Base-by-base conservation (phyloP, 2,329 filamentous ascomycete genomes). In the Fusarium sp. region DNA sequence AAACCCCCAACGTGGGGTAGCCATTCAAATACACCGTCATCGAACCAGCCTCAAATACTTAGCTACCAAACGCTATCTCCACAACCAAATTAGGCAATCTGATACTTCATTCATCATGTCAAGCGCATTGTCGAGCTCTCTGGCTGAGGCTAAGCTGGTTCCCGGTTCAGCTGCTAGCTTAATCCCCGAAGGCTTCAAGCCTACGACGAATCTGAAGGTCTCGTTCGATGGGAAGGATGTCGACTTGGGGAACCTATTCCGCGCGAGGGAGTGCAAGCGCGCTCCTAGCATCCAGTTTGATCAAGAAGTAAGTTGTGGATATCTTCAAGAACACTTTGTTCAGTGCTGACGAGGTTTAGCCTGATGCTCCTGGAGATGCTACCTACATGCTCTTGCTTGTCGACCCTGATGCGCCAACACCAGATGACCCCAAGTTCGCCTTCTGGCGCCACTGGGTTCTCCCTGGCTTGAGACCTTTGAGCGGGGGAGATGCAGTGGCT, bases 391-490 rank as follows among this genome's bases (percentile, higher is more conserved):
- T 88, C 57, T 79, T 89, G 70, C 81, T 89, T 44, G 81, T 88
- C 28, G 88, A 89, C 62, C 87, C 87, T 0, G 88, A 89, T 66
- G 87, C 87, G 25, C 88, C 88, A 0, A 88, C 86, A 0, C 88
- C 87, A 0, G 85, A 87, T 40, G 85, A 89, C 57, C 86, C 86
- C 10, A 88, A 86, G 73, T 88, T 87, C 74, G 85, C 86, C 0
- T 88, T 86, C 74, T 89, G 87, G 86, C 81, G 87, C 25, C 87
- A 89, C 73, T 89, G 86, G 85, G 82, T 89, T 32, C 77, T 88
- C 1, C 78, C 82, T 8, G 84, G 84, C 0, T 50, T 86, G 57
- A 80, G 80, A 62, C 81, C 84, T 4, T 43, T 77, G 47, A 64
- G 71, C 32, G 72, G 63, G 4, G 74, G 71, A 2, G 72, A 63